phyloP scores from a whole-genome alignment of 1,284 basidiomycete genomes.

The Puccinia coronata region DNA sequence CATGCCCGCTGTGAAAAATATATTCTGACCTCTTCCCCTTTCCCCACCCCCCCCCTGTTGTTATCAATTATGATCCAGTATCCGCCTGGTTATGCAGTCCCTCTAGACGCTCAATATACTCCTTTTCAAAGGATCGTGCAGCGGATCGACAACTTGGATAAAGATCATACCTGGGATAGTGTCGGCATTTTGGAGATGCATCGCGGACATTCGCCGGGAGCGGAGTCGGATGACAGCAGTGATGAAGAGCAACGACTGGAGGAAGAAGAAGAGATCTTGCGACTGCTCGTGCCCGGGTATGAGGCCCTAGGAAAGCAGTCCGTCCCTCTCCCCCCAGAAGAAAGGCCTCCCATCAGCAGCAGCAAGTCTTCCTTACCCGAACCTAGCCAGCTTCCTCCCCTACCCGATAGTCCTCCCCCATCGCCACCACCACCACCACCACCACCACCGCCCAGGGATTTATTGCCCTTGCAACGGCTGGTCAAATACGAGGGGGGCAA shows the following conservation, averaged over 20 bases:
- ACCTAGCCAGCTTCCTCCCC: not conserved
- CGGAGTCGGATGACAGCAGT: not conserved
- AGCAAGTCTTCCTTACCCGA: not conserved
- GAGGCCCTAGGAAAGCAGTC: not conserved
- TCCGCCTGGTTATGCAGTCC: slow-evolving; percentile 36
- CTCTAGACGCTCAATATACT: not conserved
- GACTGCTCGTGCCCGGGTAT: slow-evolving; percentile 21
- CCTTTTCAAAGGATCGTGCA: slow-evolving; percentile 3
- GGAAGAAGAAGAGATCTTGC: slow-evolving; percentile 26
- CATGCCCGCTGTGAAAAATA: too few species aligned
- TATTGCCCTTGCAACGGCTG: slow-evolving; percentile 16
- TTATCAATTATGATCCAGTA: too few species aligned
- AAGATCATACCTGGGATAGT: slow-evolving; percentile 29
- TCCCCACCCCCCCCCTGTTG: too few species aligned
- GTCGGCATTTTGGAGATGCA: slow-evolving; percentile 19
- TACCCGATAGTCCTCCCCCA: slow-evolving; percentile 7
- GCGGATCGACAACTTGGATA: not conserved
- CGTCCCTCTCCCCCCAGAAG: not conserved
- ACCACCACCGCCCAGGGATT: not conserved
- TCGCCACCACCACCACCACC: not conserved
- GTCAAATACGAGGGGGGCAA: slow-evolving; percentile 28
- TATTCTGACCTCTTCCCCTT: not conserved
- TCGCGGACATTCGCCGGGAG: slow-evolving; percentile 20
- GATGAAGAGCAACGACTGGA: slow-evolving; percentile 39
- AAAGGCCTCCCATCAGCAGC: not conserved